Evolutionary conservation across 805 yeast genomes (phyloP).

Genomic region (Nakazawaea wyomingensis): DNA sequence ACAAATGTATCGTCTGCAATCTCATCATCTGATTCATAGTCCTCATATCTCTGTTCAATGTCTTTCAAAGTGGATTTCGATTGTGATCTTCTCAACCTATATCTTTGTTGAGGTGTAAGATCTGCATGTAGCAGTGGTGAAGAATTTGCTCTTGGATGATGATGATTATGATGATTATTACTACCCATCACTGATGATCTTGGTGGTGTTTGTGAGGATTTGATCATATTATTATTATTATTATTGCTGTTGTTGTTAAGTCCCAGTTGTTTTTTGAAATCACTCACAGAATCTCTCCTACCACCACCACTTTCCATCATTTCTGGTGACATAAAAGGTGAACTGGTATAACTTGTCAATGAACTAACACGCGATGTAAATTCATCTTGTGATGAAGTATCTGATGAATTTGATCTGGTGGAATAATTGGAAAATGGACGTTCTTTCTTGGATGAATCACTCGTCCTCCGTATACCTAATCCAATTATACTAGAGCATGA

Average conservation of each 20-base stretch:
- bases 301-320: conserved; percentile 3
- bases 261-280: background rate
- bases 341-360: conserved; percentile 8
- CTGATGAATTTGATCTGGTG: conserved; percentile 8
- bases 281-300: background rate
- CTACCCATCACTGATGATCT: no score
- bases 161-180: no score
- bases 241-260: no score
- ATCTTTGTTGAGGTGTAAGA: conserved; percentile 38
- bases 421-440: conserved; percentile 9
- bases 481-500: conserved; percentile 15
- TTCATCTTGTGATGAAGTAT: conserved; percentile 8
- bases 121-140: conserved; percentile 10
- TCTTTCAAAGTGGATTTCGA: conserved; percentile 27
- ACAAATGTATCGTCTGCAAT: conserved; percentile 35
- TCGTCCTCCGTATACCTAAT: conserved; percentile 25
- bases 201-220: background rate
- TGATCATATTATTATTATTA: no score
- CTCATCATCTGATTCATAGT: conserved; percentile 28
- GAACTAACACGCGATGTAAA: conserved; percentile 11
- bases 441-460: conserved; percentile 19
- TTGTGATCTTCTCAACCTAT: conserved; percentile 31
- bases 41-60: conserved; percentile 34
- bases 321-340: conserved; percentile 5
- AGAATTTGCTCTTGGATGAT: background rate